These are phyloP conservation scores for Hypoxylon sp. DNA, from an alignment of 2,329 filamentous ascomycete genomes.

Conservation along the genomic window DNA sequence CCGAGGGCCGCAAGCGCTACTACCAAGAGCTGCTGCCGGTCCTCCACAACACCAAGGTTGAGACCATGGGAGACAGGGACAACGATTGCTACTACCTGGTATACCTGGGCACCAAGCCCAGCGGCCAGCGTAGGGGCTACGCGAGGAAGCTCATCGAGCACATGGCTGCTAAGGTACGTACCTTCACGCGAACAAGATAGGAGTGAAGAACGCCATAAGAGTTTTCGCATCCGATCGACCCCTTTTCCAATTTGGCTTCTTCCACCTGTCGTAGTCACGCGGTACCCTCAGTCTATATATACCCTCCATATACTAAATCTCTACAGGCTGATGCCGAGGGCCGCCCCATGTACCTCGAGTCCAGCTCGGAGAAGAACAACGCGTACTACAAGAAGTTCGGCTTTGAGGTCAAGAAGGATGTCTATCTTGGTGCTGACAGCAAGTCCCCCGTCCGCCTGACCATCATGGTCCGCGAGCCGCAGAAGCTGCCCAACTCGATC, in stretches of 20 bases:
- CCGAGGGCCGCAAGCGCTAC: conserved; percentile 81
- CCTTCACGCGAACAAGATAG: conserved; percentile 4
- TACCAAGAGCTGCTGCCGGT: conserved; percentile 83
- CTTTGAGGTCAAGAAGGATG: conserved; percentile 75
- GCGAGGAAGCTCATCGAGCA: conserved; percentile 79
- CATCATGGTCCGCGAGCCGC: conserved; percentile 86
- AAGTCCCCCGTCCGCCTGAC: conserved; percentile 74
- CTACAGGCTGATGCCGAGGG: conserved; percentile 76
- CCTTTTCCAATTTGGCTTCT: background rate
- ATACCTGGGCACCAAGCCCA: conserved; percentile 83
- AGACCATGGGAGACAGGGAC: conserved; percentile 77
- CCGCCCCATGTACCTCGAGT: conserved; percentile 82
- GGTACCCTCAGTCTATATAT: background rate
- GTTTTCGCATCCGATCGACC: background rate
- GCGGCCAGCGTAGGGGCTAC: conserved; percentile 79
- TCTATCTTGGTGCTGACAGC: conserved; percentile 65
- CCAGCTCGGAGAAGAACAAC: conserved; percentile 77
- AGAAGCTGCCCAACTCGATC: conserved; percentile 56
- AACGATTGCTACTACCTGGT: conserved; percentile 84
- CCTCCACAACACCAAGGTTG: conserved; percentile 79
- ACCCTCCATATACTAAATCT: conserved; percentile 24
- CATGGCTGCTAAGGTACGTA: conserved; percentile 73
- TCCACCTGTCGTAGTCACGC: background rate
- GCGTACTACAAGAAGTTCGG: conserved; percentile 82
- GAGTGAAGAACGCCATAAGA: background rate